These are phyloP conservation scores for Rhizoclosmatium globosum DNA, from an alignment of 192 early-diverging fungal species.

Conservation along the genomic window DNA sequence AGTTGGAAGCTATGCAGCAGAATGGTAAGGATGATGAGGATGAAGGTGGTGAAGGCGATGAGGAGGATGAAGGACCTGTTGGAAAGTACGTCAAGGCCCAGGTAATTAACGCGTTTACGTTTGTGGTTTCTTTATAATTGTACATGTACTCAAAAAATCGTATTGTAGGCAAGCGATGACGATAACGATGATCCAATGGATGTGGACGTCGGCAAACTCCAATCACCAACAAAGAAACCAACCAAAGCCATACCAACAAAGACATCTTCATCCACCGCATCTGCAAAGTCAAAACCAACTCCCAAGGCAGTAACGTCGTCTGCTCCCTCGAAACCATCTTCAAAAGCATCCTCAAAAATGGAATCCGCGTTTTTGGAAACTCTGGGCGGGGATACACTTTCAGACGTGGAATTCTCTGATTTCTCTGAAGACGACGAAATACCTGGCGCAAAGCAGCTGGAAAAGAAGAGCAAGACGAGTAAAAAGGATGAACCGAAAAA, in stretches of 20 bases:
- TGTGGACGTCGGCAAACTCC: not conserved
- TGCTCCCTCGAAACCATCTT: not conserved
- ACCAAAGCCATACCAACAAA: not conserved
- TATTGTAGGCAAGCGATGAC: not conserved
- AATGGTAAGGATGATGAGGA: slow-evolving; percentile 8
- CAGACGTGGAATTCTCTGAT: slow-evolving; percentile 30
- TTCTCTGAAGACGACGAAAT: slow-evolving; percentile 23
- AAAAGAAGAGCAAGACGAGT: not conserved
- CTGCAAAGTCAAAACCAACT: slow-evolving; percentile 1
- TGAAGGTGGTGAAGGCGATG: not conserved
- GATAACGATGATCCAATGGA: not conserved
- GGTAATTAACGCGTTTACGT: not conserved
- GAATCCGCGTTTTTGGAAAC: slow-evolving; percentile 24
- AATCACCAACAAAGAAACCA: not conserved
- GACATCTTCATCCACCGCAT: not conserved
- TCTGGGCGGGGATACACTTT: slow-evolving; percentile 8
- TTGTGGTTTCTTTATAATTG: not conserved
- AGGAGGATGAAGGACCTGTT: not conserved
- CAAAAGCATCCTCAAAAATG: slow-evolving; percentile 5
- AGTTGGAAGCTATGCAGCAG: not conserved
- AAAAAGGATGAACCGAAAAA: slow-evolving; percentile 10
- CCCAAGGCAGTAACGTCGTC: not conserved
- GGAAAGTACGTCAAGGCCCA: slow-evolving; percentile 5
- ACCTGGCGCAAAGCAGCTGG: not conserved
- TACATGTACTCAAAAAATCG: no score